Conservation (phyloP, 1,284 basidiomycete species). For the Ganoderma leucocontextum region DNA sequence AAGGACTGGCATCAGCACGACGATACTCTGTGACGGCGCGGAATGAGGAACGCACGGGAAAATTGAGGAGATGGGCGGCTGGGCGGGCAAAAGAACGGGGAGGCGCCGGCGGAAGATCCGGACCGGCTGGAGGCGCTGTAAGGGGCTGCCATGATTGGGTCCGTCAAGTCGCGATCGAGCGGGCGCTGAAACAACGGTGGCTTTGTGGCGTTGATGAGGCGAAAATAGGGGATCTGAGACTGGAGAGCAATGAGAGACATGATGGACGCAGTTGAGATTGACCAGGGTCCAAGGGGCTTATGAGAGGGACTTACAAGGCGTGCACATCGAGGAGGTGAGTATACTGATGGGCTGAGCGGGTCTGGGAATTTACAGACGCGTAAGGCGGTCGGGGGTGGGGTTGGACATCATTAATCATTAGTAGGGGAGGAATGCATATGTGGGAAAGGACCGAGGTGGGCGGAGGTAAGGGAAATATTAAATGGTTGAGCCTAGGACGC, state of each 20-base stretch:
- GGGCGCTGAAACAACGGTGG: slow-evolving; percentile 23
- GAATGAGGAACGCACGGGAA: not conserved
- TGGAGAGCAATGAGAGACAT: not conserved
- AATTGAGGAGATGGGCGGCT: not conserved
- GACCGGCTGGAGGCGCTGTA: slow-evolving; percentile 11
- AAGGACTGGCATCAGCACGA: not conserved
- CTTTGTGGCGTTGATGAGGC: slow-evolving; percentile 27
- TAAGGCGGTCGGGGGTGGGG: not conserved
- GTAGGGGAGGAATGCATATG: not conserved
- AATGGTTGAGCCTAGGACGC: slow-evolving; percentile 4
- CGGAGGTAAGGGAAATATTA: not conserved
- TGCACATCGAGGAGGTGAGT: not conserved
- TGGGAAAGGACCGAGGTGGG: slow-evolving; percentile 4
- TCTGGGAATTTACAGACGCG: not conserved
- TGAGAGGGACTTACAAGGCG: not conserved
- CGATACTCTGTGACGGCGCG: not conserved
- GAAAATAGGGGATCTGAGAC: slow-evolving; percentile 19
- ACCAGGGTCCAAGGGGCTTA: not conserved
- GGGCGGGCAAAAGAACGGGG: not conserved
- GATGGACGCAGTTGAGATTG: not conserved
- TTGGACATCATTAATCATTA: not conserved
- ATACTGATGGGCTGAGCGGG: not conserved
- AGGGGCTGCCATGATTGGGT: slow-evolving; percentile 10
- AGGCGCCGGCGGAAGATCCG: not conserved
- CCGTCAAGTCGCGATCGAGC: slow-evolving; percentile 10